These are phyloP conservation scores for Cercospora brassicicola DNA, from an alignment of 2,329 filamentous ascomycete species.

Conservation along the genomic window DNA sequence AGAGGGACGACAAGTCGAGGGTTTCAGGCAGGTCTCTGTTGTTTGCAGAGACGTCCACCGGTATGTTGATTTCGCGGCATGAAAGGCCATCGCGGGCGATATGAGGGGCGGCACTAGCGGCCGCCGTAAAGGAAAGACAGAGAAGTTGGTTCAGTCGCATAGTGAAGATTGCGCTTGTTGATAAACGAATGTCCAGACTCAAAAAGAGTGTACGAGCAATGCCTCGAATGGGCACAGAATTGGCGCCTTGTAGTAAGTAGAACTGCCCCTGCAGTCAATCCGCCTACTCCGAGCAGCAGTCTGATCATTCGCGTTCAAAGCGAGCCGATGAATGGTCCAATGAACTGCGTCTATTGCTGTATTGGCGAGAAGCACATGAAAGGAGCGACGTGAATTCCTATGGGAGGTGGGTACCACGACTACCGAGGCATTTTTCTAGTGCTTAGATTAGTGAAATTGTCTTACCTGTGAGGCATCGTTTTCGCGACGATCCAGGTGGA, in stretches of 20 bases:
- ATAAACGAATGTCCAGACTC: not conserved
- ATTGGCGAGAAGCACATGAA: not conserved
- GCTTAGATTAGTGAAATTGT: not conserved
- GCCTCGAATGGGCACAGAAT: not conserved
- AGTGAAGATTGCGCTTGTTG: not conserved
- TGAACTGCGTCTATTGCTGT: not conserved
- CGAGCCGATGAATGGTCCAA: not conserved
- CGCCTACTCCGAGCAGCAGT: not conserved
- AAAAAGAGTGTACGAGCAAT: not conserved
- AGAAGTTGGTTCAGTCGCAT: not conserved
- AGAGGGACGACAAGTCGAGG: not conserved
- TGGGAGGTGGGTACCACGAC: not conserved
- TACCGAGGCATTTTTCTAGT: not conserved
- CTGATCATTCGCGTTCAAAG: not conserved
- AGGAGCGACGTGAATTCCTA: not conserved
- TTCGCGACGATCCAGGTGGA: not conserved
- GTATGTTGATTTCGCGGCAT: not conserved
- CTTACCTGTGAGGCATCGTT: not conserved
- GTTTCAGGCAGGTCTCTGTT: not conserved
- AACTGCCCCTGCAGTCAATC: not conserved
- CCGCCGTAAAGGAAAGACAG: not conserved
- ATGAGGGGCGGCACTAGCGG: not conserved
- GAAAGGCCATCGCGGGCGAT: not conserved
- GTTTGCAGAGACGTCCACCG: not conserved
- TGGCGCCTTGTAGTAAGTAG: not conserved